These are phyloP conservation scores for Epichloe baconii DNA, from an alignment of 2,329 filamentous ascomycete genomes.

Conservation along the genomic window DNA sequence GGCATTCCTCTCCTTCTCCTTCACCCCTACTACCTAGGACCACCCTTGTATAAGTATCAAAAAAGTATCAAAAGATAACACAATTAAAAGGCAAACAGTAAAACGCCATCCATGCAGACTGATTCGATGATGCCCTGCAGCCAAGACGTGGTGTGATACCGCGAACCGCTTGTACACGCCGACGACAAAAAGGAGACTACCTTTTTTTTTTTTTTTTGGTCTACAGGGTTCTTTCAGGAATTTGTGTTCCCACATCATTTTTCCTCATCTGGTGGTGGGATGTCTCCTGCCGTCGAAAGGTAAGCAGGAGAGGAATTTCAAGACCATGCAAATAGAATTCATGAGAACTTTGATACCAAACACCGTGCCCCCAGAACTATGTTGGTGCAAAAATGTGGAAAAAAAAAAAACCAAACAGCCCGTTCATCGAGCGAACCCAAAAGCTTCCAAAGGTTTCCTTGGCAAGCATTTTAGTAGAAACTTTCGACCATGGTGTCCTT, in stretches of 20 bases:
- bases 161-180: not conserved
- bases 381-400: not conserved
- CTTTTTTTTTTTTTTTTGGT: not conserved
- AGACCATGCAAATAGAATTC: not conserved
- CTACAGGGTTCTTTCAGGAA: not conserved
- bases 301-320: not conserved
- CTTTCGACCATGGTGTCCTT: constrained; percentile 99
- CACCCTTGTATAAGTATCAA: not conserved
- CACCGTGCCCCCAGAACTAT: constrained; percentile 5
- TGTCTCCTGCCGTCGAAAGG: constrained; percentile 1
- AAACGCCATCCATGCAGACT: constrained; percentile 1
- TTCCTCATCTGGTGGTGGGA: not conserved
- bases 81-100: not conserved
- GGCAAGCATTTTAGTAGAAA: constrained; percentile 61
- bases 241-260: not conserved
- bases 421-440: not conserved
- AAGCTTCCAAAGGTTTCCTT: constrained; percentile 2
- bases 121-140: not conserved
- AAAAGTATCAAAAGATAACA: not conserved
- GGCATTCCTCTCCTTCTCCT: not conserved
- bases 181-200: not conserved
- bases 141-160: not conserved
- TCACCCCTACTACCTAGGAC: not conserved
- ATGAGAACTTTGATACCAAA: constrained; percentile 5
- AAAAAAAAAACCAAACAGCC: not conserved